Conservation (phyloP, 2,329 filamentous ascomycete genomes). For the Aureobasidium sp. region DNA sequence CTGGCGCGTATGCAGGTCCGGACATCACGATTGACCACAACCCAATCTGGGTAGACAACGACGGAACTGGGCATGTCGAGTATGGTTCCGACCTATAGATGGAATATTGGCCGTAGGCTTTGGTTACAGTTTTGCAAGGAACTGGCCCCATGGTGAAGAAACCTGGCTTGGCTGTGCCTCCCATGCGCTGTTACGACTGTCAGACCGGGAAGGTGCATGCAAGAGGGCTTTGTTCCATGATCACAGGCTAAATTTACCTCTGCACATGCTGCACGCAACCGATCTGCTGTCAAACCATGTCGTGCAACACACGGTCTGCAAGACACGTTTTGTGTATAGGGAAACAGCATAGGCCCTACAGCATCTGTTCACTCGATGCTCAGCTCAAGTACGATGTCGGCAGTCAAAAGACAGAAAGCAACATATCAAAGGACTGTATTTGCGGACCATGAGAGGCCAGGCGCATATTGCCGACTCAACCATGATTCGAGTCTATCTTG, state of each 20-base stretch:
- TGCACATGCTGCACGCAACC: not conserved
- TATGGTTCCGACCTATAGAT: not conserved
- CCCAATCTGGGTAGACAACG: not conserved
- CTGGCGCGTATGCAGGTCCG: constrained; percentile 7
- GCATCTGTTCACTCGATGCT: not conserved
- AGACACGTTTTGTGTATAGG: not conserved
- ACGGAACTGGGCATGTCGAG: not conserved
- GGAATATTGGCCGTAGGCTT: not conserved
- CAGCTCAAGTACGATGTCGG: not conserved
- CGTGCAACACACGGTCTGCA: not conserved
- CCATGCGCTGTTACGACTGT: not conserved
- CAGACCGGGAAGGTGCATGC: not conserved
- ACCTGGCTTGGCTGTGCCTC: not conserved
- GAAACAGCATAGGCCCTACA: not conserved
- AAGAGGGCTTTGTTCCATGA: not conserved
- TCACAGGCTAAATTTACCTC: not conserved
- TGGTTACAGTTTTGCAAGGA: not conserved
- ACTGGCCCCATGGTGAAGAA: not conserved
- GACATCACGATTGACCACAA: not conserved
- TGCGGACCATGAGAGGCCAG: not conserved
- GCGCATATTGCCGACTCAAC: not conserved
- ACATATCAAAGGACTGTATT: not conserved
- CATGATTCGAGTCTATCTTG: not conserved
- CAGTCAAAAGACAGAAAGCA: not conserved
- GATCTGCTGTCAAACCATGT: constrained; percentile 1